Conservation (phyloP, 2,329 filamentous ascomycete genomes). For the Curvularia spicifera region DNA sequence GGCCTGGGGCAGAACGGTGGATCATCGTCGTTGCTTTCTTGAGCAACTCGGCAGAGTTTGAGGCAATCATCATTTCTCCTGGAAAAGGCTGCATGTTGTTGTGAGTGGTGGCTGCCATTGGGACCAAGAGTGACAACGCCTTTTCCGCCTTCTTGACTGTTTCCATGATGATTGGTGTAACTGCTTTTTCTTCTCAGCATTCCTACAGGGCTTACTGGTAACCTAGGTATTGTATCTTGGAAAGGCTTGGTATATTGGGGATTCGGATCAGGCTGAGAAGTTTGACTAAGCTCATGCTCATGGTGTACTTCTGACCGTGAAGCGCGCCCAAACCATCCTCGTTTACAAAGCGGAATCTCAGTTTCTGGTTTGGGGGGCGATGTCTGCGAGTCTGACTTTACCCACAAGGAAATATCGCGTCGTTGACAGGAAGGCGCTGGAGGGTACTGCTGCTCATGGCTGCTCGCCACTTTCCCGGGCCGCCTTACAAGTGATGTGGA, state of each 20-base stretch:
- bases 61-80: not conserved
- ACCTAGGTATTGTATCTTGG: not conserved
- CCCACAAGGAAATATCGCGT: slow-evolving; percentile 34
- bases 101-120: not conserved
- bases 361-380: slow-evolving; percentile 18
- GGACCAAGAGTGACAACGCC: not conserved
- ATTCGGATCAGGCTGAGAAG: not conserved
- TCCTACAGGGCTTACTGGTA: not conserved
- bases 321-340: slow-evolving; percentile 19
- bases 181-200: not conserved
- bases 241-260: not conserved
- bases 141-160: not conserved
- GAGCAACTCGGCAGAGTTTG: not conserved
- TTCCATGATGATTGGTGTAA: not conserved
- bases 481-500: slow-evolving; percentile 3
- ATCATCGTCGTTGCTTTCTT: not conserved
- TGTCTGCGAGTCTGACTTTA: slow-evolving; percentile 24
- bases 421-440: slow-evolving; percentile 33
- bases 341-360: slow-evolving; percentile 15
- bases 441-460: slow-evolving; percentile 28
- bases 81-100: not conserved
- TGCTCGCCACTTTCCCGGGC: too few species aligned
- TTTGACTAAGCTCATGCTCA: not conserved
- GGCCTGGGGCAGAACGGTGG: not conserved
- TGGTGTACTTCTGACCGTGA: not conserved